A percentile compares a stretch with the other conserved stretches of the same genome.
phyloP scores from a whole-genome alignment of 768 basidiomycete species.

The Rhodosporidiobolus sp. region DNA sequence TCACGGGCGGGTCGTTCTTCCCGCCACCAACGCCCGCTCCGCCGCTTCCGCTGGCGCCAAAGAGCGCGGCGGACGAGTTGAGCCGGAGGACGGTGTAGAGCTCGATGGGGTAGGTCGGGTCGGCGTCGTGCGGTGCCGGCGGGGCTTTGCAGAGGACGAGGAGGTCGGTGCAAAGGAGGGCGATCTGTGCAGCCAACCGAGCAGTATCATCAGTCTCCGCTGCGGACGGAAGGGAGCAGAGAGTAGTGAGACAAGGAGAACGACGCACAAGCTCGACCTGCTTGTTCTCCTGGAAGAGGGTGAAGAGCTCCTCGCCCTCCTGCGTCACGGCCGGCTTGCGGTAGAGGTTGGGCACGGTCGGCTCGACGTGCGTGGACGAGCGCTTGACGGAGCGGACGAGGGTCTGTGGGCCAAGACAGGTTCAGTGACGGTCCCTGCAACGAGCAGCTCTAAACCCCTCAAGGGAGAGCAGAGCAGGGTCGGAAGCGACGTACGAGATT shows the following conservation, averaged over 20 bases:
- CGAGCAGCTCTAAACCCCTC: slow-evolving; percentile 73
- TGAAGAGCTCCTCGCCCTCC: slow-evolving; percentile 78
- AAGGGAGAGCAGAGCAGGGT: slow-evolving; percentile 66
- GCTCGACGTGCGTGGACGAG: slow-evolving; percentile 21
- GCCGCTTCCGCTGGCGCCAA: neutral
- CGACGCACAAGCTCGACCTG: slow-evolving; percentile 32
- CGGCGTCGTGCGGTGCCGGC: slow-evolving; percentile 63
- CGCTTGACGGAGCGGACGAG: slow-evolving; percentile 35
- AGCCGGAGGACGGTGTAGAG: slow-evolving; percentile 95
- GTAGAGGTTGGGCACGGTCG: slow-evolving; percentile 38
- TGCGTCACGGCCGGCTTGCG: neutral
- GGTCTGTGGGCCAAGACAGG: neutral
- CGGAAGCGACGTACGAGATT: slow-evolving; percentile 61
- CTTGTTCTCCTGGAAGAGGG: slow-evolving; percentile 53
- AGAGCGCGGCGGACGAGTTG: slow-evolving; percentile 65
- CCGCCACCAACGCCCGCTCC: neutral
- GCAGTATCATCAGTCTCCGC: too few species aligned
- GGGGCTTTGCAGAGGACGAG: slow-evolving; percentile 87
- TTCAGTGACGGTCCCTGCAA: slow-evolving; percentile 43
- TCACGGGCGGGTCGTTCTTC: slow-evolving; percentile 13
- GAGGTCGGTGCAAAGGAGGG: slow-evolving; percentile 87
- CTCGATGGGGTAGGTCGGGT: slow-evolving; percentile 71
- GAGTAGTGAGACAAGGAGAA: too few species aligned
- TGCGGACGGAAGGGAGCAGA: neutral
- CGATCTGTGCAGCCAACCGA: slow-evolving; percentile 54